These are phyloP conservation scores for Neopestalotiopsis clavispora DNA, from an alignment of 2,329 filamentous ascomycete genomes.

Conservation along the genomic window DNA sequence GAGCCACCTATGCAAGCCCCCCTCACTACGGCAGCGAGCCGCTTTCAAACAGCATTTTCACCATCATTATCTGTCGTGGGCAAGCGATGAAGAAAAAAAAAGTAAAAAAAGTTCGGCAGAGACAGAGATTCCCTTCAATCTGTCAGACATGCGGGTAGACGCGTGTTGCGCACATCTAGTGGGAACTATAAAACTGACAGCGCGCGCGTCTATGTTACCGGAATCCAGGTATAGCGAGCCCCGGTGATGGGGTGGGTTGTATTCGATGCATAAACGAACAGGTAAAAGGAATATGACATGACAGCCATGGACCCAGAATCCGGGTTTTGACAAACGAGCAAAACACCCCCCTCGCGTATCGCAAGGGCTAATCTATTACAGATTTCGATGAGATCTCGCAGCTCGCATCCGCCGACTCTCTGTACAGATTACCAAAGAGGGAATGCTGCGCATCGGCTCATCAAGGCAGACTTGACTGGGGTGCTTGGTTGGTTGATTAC, in stretches of 20 bases:
- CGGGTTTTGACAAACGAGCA: neutral
- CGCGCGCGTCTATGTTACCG: neutral
- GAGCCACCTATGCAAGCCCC: neutral
- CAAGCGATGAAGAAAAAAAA: too few species aligned
- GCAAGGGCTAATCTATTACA: neutral
- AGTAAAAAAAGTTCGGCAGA: too few species aligned
- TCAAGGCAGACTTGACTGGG: neutral
- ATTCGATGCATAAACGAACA: neutral
- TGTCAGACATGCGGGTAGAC: constrained; percentile 6
- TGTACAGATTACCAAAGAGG: neutral
- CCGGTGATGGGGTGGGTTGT: neutral
- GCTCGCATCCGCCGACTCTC: neutral
- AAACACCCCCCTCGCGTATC: neutral
- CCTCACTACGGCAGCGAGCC: neutral
- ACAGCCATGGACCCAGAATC: neutral
- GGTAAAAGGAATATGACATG: neutral
- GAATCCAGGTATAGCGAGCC: neutral
- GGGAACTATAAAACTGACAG: neutral
- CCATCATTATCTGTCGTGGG: too few species aligned
- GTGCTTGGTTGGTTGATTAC: neutral
- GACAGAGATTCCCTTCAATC: neutral
- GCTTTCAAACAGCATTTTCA: neutral
- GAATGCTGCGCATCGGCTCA: neutral
- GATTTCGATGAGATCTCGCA: constrained; percentile 5
- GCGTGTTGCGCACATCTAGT: neutral